Evolutionary conservation across 345 rosid genomes (phyloP), one percentile per base, ranked within the genome.

Genomic region (Salix purpurea): DNA sequence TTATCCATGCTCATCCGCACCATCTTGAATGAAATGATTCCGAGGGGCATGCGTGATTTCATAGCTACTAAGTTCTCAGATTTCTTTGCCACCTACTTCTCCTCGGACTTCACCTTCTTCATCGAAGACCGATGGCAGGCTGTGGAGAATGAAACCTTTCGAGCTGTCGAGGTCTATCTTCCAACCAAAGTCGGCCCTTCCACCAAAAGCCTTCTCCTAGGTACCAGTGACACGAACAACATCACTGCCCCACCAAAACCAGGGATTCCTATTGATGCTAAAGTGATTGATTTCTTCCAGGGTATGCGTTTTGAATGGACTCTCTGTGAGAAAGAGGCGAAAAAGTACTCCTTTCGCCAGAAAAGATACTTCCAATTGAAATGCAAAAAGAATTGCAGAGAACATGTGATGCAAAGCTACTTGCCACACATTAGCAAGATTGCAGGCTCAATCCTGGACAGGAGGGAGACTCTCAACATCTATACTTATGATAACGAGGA

Each of bases 101-200:
- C 75, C 36, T 75, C 81, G 0, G 77, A 78, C 24, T 85, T 81
- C 74, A 83, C 81, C 32, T 83, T 80, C 70, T 26, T 85, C 5
- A 78, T 85, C 5, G 86, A 85, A 70, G 84, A 85, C 16, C 83
- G 83, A 16, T 85, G 86, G 86, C 75, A 85, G 44, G 88, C 88
- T 15, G 83, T 81, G 23, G 36, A 28, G 18, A 85, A 81, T 61
- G 84, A 85, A 68, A 83, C 84, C 16, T 85, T 80, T 26, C 82
- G 85, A 2, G 85, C 86, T 0, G 70, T 66, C 1, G 84, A 85
- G 70, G 77, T 80, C 39, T 85, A 85, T 58, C 69, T 83, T 21
- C 88, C 86, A 2, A 83, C 85, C 6, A 67, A 42, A 34, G 46
- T 83, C 5, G 84, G 83, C 4, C 44, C 69, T 39, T 42, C 78